Base-by-base conservation (phyloP, 78 protist genomes). In the Salpingoeca rosetta region DNA sequence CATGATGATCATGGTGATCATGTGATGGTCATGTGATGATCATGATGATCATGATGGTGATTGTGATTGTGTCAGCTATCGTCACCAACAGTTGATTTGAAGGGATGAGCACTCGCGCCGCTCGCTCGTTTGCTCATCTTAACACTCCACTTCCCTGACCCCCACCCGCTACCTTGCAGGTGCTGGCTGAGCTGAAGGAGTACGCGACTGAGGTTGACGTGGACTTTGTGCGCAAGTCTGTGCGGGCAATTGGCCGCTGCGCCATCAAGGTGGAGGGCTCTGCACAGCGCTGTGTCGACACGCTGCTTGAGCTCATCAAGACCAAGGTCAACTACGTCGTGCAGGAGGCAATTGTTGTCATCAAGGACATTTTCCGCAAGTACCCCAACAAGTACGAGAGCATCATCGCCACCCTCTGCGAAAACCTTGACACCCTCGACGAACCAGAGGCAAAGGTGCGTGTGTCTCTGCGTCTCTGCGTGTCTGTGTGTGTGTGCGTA, bases 391-490 rank as follows among this genome's bases (percentile, higher is more conserved):
- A 88, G 77, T 98, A 97, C 90, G 99, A 98, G 91, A 75, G 89
- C 56, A 89, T 98, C 94, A 98, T 98, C 80, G 98, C 92, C 40
- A 88, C 90, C 31, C 93, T 98, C 45, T 96, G 99, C 91, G 98
- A 96, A 86, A 97, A 97, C 82, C 95, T 98, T 76, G 98, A 97
- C 83, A 91, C 95, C 25, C 97, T 98, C 56, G 99, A 98, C 90
- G 98, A 98, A 87, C 98, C 99, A n/a, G 99, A 97, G 86, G 98
- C 99, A 79, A 98, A 98, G 91, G 96, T n/a, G n/a, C n/a, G n/a
- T n/a, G n/a, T n/a, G n/a, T n/a, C n/a, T n/a, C n/a, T n/a, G n/a
- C n/a, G n/a, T n/a, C n/a, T n/a, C n/a, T n/a, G n/a, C n/a, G n/a
- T n/a, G n/a, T n/a, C n/a, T 90, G n/a, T n/a, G n/a, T n/a, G n/a